Evolutionary conservation across 495 filamentous ascomycete genomes (phyloP), one percentile per base, ranked within the genome.

Genomic region (Podospora australis): DNA sequence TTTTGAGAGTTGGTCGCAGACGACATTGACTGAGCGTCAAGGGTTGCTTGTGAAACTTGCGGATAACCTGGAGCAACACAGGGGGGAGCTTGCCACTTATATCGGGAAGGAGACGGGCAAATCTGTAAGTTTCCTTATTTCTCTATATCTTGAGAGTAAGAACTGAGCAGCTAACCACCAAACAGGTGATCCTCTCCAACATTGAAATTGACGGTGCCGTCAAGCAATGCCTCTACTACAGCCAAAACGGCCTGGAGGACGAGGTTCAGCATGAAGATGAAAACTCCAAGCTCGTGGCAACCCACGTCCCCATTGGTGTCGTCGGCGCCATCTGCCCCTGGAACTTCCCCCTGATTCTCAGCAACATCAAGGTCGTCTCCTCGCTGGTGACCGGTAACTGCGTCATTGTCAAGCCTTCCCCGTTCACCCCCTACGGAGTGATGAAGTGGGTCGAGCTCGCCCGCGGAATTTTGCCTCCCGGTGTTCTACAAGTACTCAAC

Each of bases 341-440:
- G 77, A 85, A 84, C 71, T 84, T 77, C 60, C 79, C 80, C n/a
- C 42, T 81, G 2, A 66, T 80, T 35, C 69, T 82, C 4, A 63
- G 70, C 9, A 66, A 68, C 39, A 70, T 77, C 40, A 82, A 83
- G 53, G 69, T 82, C 17, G 71, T 69, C 1, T 73, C 76, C 0
- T 70, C 78, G 11, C 62, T 85, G 1, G 55, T 80, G 6, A 80
- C 81, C 0, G 81, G 81, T 21, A 81, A 81, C 64, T 70, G 72
- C 43, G 72, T 82, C 43, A 81, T 85, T 62, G 69, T 83, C 57
- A 84, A 84, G 62, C 74, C 76, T 0, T 73, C 79, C 0, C 77
- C 81, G 0, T 83, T 80, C 64, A 84, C 83, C 0, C 83, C 83
- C 0, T 87, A 87, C 71, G 77, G 77, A 41, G 75, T 66, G 30